Evolutionary conservation across 345 rosid species (phyloP), one percentile per base, ranked within the genome.

Genomic region (Salix koriyanagi): DNA sequence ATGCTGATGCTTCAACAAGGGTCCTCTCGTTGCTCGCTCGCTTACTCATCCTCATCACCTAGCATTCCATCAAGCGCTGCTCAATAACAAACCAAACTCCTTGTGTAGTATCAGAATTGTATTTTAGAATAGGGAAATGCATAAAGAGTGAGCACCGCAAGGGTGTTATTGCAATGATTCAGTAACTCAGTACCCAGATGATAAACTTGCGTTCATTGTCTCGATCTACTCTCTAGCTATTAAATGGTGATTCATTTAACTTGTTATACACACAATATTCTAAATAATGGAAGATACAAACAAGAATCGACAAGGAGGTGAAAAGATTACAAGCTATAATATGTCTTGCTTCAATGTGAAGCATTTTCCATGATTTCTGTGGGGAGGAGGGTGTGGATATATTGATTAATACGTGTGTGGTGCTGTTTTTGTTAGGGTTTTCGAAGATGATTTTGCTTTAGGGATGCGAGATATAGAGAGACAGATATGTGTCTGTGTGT

Each of bases 11-110:
- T 82, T 23, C 89, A 81, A 32, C 61, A 36, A 69, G 85, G 82
- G 19, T 89, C 92, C 13, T 83, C 88, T 28, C 56, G 76, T 64
- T 70, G 80, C 74, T 89, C 92, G 6, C 71, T 85, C 50, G 86
- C 86, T 67, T 78, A 85, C 60, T 87, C 83, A 4, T 87, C 90
- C 7, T 86, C 93, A 67, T 84, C 91, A 0, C 72, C 84, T 28
- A 78, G 64, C 76, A 76, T 64, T 54, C 41, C 56, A 46, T 70
- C 83, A 11, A 71, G 72, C 23, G 5, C 62, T 58, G 70, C 61
- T 56, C 81, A 83, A 73, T 83, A 75, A 60, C 71, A 18, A 48
- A 3, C 21, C 71, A 18, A 37, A 3, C 14, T 30, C 32, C 41
- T n/a, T 44, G 54, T 19, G 42, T n/a, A 36, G 39, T 5, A 5